Evolutionary conservation across 73 alveolate species (phyloP).

Genomic region (Paramecium sonneborni): DNA sequence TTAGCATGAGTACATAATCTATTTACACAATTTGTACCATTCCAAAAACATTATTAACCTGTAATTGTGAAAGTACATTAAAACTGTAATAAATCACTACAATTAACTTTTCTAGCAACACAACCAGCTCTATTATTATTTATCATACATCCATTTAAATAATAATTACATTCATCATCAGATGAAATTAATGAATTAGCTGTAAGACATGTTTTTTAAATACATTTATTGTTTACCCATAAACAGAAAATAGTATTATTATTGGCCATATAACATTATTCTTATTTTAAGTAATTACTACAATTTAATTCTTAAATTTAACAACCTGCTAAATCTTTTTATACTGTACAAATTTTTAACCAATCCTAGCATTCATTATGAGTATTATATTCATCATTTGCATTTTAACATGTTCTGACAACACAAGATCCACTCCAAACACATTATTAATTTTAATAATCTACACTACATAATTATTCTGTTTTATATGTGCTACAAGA

Average conservation of each 20-base stretch:
- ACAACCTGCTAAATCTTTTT: background rate
- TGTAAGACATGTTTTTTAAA: background rate
- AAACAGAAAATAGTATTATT: background rate
- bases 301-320: background rate
- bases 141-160: background rate
- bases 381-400: background rate
- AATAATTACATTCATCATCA: background rate
- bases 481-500: background rate
- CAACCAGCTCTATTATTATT: background rate
- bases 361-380: background rate
- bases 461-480: background rate
- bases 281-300: background rate
- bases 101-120: background rate
- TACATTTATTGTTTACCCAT: background rate
- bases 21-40: background rate
- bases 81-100: background rate
- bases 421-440: constrained; percentile 52
- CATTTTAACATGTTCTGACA: constrained; percentile 13
- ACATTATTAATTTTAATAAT: constrained; percentile 22
- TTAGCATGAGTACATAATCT: background rate
- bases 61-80: background rate
- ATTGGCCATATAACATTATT: background rate
- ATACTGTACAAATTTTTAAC: background rate
- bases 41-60: background rate
- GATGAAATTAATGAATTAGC: background rate